Evolutionary conservation across 2,329 filamentous ascomycete genomes (phyloP).

Genomic region (Exophiala calicioides): DNA sequence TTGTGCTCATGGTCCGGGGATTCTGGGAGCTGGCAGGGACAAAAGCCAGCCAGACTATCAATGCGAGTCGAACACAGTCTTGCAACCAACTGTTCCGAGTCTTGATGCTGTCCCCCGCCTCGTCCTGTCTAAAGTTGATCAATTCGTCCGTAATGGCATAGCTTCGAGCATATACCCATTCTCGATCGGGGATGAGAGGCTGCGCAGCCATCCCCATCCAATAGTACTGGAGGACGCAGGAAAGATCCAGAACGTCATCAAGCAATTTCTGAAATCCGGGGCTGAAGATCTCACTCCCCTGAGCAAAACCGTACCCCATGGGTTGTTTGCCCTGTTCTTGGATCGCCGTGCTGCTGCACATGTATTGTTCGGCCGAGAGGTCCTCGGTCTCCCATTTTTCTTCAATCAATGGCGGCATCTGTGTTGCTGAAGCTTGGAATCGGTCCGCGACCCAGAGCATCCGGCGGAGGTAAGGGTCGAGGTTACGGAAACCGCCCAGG

Average conservation of each 20-base stretch:
- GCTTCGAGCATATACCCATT: slow-evolving; percentile 18
- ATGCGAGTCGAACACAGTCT: slow-evolving; percentile 17
- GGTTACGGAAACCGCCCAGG: slow-evolving; percentile 17
- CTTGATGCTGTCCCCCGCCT: background rate
- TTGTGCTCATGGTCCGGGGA: background rate
- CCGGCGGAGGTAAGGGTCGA: slow-evolving; percentile 17
- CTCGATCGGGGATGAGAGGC: slow-evolving; percentile 10
- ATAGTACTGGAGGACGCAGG: slow-evolving; percentile 16
- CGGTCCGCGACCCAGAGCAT: slow-evolving; percentile 23
- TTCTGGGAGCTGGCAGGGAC: slow-evolving; percentile 12
- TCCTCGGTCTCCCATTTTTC: slow-evolving; percentile 18
- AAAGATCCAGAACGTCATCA: slow-evolving; percentile 10
- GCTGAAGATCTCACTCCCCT: slow-evolving; percentile 9
- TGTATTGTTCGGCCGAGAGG: slow-evolving; percentile 10
- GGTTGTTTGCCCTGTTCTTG: slow-evolving; percentile 8
- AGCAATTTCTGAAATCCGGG: slow-evolving; percentile 8
- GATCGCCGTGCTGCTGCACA: slow-evolving; percentile 3
- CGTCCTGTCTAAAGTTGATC: slow-evolving; percentile 9
- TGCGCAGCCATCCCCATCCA: slow-evolving; percentile 6
- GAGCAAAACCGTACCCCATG: slow-evolving; percentile 12
- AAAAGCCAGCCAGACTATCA: slow-evolving; percentile 23
- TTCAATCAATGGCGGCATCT: slow-evolving; percentile 13
- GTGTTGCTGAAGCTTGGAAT: slow-evolving; percentile 20
- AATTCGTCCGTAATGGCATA: slow-evolving; percentile 15
- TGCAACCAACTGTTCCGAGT: slow-evolving; percentile 2